Conservation (phyloP, 1,284 basidiomycete species). For the Apiotrichum mycotoxinovorans region DNA sequence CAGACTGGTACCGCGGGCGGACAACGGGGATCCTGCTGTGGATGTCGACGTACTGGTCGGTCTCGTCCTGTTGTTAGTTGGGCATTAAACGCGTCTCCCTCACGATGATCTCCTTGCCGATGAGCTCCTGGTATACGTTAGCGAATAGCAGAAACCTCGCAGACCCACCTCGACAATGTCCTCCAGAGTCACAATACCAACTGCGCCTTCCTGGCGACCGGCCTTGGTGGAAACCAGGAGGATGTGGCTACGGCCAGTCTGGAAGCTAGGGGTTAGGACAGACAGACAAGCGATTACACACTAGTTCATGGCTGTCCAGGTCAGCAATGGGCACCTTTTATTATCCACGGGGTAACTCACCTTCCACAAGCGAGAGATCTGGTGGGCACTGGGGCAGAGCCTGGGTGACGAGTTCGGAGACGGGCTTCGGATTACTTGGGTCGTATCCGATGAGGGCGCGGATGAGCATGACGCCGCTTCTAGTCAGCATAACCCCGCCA, state of each 20-base stretch:
- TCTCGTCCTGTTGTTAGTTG: slow-evolving; percentile 37
- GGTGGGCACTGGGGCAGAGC: slow-evolving; percentile 64
- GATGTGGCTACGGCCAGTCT: slow-evolving; percentile 88
- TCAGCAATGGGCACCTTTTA: neutral
- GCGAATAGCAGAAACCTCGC: too few relatives aligned
- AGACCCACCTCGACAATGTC: slow-evolving; percentile 54
- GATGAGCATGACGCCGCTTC: slow-evolving; percentile 23
- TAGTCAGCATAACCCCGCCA: neutral
- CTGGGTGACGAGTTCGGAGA: slow-evolving; percentile 64
- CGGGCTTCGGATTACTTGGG: slow-evolving; percentile 67
- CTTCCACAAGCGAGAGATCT: slow-evolving; percentile 53
- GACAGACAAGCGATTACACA: neutral
- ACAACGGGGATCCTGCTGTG: slow-evolving; percentile 30
- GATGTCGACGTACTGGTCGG: slow-evolving; percentile 44
- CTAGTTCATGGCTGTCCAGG: slow-evolving; percentile 22
- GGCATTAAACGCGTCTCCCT: neutral
- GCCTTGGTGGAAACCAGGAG: slow-evolving; percentile 77
- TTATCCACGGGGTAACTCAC: slow-evolving; percentile 27
- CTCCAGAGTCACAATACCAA: slow-evolving; percentile 67
- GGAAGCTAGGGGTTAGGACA: slow-evolving; percentile 55
- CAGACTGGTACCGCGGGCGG: slow-evolving; percentile 7
- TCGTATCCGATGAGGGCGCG: slow-evolving; percentile 74
- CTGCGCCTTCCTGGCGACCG: slow-evolving; percentile 64
- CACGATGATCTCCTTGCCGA: slow-evolving; percentile 46
- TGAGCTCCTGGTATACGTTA: slow-evolving; percentile 33